Evolutionary conservation across 2,329 filamentous ascomycete genomes (phyloP), one percentile per base, ranked within the genome.

Genomic region (Trematosphaeria pertusa): DNA sequence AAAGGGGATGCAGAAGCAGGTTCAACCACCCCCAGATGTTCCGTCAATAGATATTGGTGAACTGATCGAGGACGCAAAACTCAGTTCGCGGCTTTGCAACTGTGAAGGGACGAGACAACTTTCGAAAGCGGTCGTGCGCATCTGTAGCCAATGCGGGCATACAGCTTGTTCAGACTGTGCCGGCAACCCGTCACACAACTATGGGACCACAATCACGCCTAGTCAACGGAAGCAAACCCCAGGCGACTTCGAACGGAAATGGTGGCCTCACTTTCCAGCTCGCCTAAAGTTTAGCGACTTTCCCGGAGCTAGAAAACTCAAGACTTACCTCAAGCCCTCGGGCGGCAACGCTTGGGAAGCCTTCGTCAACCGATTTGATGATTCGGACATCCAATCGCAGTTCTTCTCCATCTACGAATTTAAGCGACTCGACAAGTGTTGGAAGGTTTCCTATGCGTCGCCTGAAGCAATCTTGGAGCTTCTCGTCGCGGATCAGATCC

Each of bases 131-230:
- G 47, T 56, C 0, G 73, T 86, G 5, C 71, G 78, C 26, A 54
- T 65, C 28, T 87, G 84, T 56, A 58, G 54, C 1, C 62, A 75
- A 4, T 87, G 85, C 53, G 69, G 64, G 0, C 79, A 86, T 54
- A 82, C 79, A 3, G 76, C 78, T 9, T 87, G 84, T 60, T 59
- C 67, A 1, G 61, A 65, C 4, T 87, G 83, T 54, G 78, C 75
- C 2, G 77, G 77, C 2, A 84, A 83, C 31, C 84, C 84, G 0
- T 53, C 56, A 6, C 81, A 84, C 53, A 52, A 62, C 3, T 83
- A 81, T 46, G 11, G 28, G 1, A 35, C 46, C 4, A 47, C 32
- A 0, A 24, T 55, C 2, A 14, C 46, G 5, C 45, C 24, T 38
- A 26, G 49, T 17, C 24, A 46, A 4, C 75, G 79, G 6, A 58